Percentiles rank a stretch among this genome's conserved stretches.
phyloP scores from a whole-genome alignment of 768 basidiomycete species.

The Pilatotrama ljubarskyi region DNA sequence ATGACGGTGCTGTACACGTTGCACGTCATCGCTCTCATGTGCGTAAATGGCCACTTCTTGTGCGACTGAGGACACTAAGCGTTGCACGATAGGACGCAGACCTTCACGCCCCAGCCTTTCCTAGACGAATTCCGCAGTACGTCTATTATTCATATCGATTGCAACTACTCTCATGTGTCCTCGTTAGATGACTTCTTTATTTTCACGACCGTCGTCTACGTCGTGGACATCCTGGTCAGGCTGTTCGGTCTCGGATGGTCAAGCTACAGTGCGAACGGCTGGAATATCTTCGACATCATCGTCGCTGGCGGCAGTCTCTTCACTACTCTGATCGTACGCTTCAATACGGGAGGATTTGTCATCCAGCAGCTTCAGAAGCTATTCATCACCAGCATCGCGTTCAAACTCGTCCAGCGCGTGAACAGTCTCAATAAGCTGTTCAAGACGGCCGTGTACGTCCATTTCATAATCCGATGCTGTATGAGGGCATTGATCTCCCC shows the following conservation, averaged over 20 bases:
- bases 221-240: conserved; percentile 76
- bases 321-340: conserved; percentile 74
- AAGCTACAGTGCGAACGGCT: conserved; percentile 87
- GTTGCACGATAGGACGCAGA: conserved; percentile 66
- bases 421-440: conserved; percentile 91
- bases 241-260: conserved; percentile 80
- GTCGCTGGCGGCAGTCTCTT: conserved; percentile 80
- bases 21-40: conserved; percentile 86
- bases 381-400: conserved; percentile 89
- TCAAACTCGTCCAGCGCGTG: conserved; percentile 91
- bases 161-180: background rate
- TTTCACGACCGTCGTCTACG: conserved; percentile 66
- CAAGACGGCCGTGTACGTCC: conserved; percentile 88
- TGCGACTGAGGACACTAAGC: background rate
- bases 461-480: background rate
- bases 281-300: conserved; percentile 90
- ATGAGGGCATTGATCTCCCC: background rate
- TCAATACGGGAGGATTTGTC: conserved; percentile 49
- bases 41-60: conserved; percentile 30
- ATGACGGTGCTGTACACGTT: conserved; percentile 79
- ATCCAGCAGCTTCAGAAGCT: conserved; percentile 79
- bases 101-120: conserved; percentile 53
- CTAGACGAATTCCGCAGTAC: conserved; percentile 62
- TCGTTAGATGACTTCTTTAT: conserved; percentile 77
- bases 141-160: conserved; percentile 22